Evolutionary conservation across 2,329 filamentous ascomycete species (phyloP).

Genomic region (Talaromyces atroroseus): DNA sequence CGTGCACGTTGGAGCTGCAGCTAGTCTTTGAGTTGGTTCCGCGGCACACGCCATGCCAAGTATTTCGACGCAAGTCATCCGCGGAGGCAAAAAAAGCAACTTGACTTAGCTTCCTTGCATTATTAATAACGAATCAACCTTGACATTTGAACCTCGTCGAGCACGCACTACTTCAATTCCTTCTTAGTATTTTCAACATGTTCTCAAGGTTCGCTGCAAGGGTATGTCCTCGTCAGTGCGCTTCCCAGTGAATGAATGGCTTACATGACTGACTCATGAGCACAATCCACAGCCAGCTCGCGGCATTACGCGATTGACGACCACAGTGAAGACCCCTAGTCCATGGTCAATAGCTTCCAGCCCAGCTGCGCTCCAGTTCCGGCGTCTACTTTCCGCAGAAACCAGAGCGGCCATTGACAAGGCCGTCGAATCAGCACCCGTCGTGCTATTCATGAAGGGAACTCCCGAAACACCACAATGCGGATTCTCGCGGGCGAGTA

Average conservation of each 20-base stretch:
- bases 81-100: constrained; percentile 1
- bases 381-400: constrained; percentile 71
- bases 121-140: background rate
- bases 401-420: constrained; percentile 82
- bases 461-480: constrained; percentile 94
- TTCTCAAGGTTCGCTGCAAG: constrained; percentile 7
- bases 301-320: constrained; percentile 6
- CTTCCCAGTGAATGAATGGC: background rate
- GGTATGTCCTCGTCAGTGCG: background rate
- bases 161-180: background rate
- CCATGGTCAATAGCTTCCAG: constrained; percentile 10
- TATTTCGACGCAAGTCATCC: constrained; percentile 2
- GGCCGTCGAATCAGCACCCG: constrained; percentile 78
- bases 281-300: constrained; percentile 4
- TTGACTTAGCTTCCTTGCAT: background rate
- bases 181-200: constrained; percentile 2
- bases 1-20: too few species aligned
- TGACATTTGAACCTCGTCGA: background rate
- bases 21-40: background rate
- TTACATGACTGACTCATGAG: background rate
- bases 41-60: constrained; percentile 7
- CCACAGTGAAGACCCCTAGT: background rate
- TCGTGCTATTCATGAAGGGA: constrained; percentile 99
- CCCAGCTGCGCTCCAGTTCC: constrained; percentile 22
- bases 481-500: constrained; percentile 89